Percentiles rank a stretch among this genome's conserved stretches.
Evolutionary conservation across 2,329 filamentous ascomycete genomes (phyloP).

Genomic region (Clonostachys sp.): DNA sequence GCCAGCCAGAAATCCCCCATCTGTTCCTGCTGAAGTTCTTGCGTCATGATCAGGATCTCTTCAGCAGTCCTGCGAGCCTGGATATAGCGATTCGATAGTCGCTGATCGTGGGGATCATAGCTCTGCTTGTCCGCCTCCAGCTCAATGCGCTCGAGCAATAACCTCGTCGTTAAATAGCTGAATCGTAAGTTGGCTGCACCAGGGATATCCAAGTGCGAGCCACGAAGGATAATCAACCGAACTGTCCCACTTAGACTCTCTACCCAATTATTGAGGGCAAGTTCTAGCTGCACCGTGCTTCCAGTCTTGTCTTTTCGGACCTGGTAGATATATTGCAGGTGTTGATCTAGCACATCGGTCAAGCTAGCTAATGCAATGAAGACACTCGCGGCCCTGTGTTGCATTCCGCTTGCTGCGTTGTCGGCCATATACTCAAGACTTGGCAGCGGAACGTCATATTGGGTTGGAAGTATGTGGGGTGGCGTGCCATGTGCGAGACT

Average conservation of each 20-base stretch:
- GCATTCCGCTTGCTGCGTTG: constrained; percentile 5
- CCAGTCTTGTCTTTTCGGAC: constrained; percentile 17
- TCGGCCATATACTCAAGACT: constrained; percentile 24
- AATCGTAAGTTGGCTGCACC: constrained; percentile 47
- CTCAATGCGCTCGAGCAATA: constrained; percentile 40
- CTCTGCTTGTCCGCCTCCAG: constrained; percentile 32
- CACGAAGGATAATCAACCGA: constrained; percentile 34
- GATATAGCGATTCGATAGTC: constrained; percentile 24
- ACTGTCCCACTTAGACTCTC: constrained; percentile 29
- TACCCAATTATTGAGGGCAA: constrained; percentile 35
- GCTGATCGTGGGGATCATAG: constrained; percentile 9
- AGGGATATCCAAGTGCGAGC: constrained; percentile 29
- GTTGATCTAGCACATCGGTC: constrained; percentile 28
- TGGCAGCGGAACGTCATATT: constrained; percentile 44
- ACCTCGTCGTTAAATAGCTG: constrained; percentile 39
- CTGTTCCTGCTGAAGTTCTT: constrained; percentile 35
- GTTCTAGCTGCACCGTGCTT: constrained; percentile 25
- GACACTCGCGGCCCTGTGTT: constrained; percentile 21
- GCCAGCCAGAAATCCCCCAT: constrained; percentile 46
- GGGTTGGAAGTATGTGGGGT: constrained; percentile 34
- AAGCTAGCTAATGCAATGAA: constrained; percentile 40
- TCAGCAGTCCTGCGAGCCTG: constrained; percentile 38
- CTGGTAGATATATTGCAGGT: constrained; percentile 25
- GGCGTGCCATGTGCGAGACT: constrained; percentile 50
- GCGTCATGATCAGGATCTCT: constrained; percentile 41